Evolutionary conservation across 257 asterid genomes (phyloP), one percentile per base, ranked within the genome.

Genomic region (Pogostemon cablin): DNA sequence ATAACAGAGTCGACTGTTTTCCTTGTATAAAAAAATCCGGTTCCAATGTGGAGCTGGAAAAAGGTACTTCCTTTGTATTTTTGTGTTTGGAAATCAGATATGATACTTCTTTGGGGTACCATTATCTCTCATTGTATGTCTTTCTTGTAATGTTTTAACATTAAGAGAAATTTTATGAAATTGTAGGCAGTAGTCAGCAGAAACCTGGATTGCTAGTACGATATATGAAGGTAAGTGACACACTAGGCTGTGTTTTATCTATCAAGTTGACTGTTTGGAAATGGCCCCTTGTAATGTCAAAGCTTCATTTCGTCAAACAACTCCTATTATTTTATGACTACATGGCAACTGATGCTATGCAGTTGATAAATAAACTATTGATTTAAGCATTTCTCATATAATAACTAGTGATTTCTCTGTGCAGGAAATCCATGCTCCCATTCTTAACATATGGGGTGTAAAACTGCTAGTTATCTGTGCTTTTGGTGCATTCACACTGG

Each of bases 351-450:
- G 37, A 4, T 46, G 44, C 11, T 47, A 6, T 50, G 7, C n/a
- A 52, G 42, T 69, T 53, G 8, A 60, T 54, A 58, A 39, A 53
- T 54, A 17, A 7, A 57, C 3, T 34, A 11, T 37, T 9, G 25
- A 12, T 34, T 54, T 46, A 11, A 7, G 52, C 48, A 38, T 69
- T 34, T 77, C 41, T 67, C 38, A 43, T 55, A 53, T n/a, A 44
- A 34, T 76, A 65, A 72, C 50, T 6, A 53, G 58, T 74, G 34
- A 44, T 17, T 67, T 83, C 71, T 68, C 43, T 69, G 64, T 67
- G 67, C 72, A 95, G 99, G 97, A 91, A 56, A 82, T 89, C 71
- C 99, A 95, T 81, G 97, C 97, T 49, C 97, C 96, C 35, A 71
- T 91, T 74, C 90, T 95, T 64, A 88, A 79, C 71, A 61, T 86